Percentiles rank a stretch among this genome's conserved stretches.
Conservation (phyloP, 352 stramenopile species). For the Phytophthora brassicae region DNA sequence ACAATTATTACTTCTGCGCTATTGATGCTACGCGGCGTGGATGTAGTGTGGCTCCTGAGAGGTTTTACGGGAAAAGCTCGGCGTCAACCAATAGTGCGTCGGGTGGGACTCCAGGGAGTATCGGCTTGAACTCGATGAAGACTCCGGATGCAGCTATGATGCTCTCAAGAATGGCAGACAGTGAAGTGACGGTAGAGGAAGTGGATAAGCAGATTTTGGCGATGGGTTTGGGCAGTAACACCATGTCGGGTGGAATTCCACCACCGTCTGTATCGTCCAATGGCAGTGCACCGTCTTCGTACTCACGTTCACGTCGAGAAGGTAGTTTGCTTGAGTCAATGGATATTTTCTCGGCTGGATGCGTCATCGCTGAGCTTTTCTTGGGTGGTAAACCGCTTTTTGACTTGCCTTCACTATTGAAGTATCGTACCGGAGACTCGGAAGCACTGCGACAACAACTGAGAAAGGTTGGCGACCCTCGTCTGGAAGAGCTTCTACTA, state of each 20-base stretch:
- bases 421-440: slow-evolving; percentile 79
- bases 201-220: slow-evolving; percentile 73
- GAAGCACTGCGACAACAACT: slow-evolving; percentile 80
- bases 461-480: slow-evolving; percentile 92
- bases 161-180: slow-evolving; percentile 74
- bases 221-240: slow-evolving; percentile 45
- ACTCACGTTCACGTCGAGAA: slow-evolving; percentile 51
- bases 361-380: slow-evolving; percentile 97
- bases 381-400: slow-evolving; percentile 95
- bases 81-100: slow-evolving; percentile 5
- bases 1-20: slow-evolving; percentile 94
- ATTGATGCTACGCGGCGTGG: slow-evolving; percentile 85
- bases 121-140: slow-evolving; percentile 29
- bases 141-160: slow-evolving; percentile 59
- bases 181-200: slow-evolving; percentile 67
- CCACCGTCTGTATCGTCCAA: slow-evolving; percentile 26
- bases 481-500: slow-evolving; percentile 88
- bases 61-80: slow-evolving; percentile 53
- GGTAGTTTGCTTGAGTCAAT: slow-evolving; percentile 87
- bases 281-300: slow-evolving; percentile 34
- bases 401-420: slow-evolving; percentile 92
- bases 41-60: slow-evolving; percentile 96
- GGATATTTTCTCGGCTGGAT: slow-evolving; percentile 99
- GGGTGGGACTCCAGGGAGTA: slow-evolving; percentile 25
- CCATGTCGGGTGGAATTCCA: slow-evolving; percentile 23